A percentile compares a stretch with the other conserved stretches of the same genome.
Conservation (phyloP, 352 stramenopile species). For the Pythium pectinolyticum region DNA sequence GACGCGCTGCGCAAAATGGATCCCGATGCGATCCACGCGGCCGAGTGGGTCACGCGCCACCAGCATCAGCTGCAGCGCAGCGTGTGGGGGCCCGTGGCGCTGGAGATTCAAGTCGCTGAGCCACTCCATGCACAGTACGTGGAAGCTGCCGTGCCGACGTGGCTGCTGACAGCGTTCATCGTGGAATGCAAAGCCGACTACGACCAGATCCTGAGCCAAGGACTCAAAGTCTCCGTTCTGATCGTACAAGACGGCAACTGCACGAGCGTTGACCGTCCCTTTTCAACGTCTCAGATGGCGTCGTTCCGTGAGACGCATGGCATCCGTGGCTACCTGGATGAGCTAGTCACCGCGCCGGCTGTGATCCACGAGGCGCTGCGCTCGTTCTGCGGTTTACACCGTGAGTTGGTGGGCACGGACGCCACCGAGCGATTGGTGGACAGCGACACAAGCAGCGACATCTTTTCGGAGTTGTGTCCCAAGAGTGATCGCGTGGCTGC, state of each 20-base stretch:
- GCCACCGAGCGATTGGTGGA: constrained; percentile 82
- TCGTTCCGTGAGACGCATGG: constrained; percentile 52
- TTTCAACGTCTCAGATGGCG: constrained; percentile 55
- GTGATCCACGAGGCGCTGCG: constrained; percentile 82
- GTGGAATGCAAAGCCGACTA: constrained; percentile 84
- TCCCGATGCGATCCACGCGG: constrained; percentile 67
- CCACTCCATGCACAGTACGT: constrained; percentile 81
- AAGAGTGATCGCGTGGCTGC: constrained; percentile 65
- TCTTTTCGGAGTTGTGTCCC: constrained; percentile 59
- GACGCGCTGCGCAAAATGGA: constrained; percentile 58
- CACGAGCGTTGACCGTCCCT: constrained; percentile 54
- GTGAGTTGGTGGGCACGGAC: constrained; percentile 71
- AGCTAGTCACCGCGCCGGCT: constrained; percentile 79
- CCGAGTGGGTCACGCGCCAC: constrained; percentile 79
- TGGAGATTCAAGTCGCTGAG: constrained; percentile 85
- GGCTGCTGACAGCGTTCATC: constrained; percentile 70
- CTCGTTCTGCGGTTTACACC: constrained; percentile 68
- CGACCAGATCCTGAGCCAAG: constrained; percentile 64
- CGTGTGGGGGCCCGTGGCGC: constrained; percentile 79
- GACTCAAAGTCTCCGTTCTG: constrained; percentile 68
- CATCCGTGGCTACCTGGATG: constrained; percentile 76
- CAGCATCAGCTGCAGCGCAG: constrained; percentile 64
- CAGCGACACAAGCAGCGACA: constrained; percentile 53
- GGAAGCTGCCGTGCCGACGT: constrained; percentile 82
- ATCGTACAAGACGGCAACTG: constrained; percentile 65